Conservation (phyloP, 768 basidiomycete species). For the Pleurotus salmoneostramineus region DNA sequence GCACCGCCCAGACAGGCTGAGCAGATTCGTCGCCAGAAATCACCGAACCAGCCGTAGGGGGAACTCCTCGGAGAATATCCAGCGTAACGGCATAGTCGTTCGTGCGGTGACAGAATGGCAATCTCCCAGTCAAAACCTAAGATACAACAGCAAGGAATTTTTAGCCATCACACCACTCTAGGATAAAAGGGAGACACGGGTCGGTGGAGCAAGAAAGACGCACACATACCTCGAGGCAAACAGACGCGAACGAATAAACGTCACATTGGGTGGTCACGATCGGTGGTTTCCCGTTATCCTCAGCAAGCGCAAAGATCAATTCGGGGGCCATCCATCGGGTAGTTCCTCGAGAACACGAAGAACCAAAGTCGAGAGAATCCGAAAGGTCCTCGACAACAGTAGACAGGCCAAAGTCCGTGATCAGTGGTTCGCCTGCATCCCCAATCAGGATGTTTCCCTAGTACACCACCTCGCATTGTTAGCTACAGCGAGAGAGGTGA, state of each 20-base stretch:
- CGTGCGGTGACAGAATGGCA: conserved; percentile 48
- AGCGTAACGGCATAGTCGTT: conserved; percentile 56
- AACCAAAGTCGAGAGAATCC: conserved; percentile 28
- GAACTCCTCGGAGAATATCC: conserved; percentile 49
- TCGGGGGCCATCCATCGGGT: conserved; percentile 60
- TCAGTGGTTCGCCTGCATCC: conserved; percentile 45
- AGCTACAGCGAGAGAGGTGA: background rate
- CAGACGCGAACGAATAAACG: conserved; percentile 57
- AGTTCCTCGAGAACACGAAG: conserved; percentile 44
- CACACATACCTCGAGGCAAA: conserved; percentile 51
- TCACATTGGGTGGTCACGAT: conserved; percentile 50
- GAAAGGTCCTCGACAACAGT: conserved; percentile 53
- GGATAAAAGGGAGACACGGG: too few relatives aligned
- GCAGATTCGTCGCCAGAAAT: conserved; percentile 16
- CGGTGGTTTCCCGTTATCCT: conserved; percentile 38
- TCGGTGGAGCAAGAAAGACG: too few relatives aligned
- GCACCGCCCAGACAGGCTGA: conserved; percentile 30
- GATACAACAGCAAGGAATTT: too few relatives aligned
- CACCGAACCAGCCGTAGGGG: conserved; percentile 32
- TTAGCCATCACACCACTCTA: too few relatives aligned
- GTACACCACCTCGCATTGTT: background rate
- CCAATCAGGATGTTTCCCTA: conserved; percentile 58
- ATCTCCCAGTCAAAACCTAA: conserved; percentile 46
- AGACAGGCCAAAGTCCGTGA: conserved; percentile 62
- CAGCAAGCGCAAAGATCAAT: conserved; percentile 43